phyloP scores from a whole-genome alignment of 2,329 filamentous ascomycete species.

The Cercospora sp. region DNA sequence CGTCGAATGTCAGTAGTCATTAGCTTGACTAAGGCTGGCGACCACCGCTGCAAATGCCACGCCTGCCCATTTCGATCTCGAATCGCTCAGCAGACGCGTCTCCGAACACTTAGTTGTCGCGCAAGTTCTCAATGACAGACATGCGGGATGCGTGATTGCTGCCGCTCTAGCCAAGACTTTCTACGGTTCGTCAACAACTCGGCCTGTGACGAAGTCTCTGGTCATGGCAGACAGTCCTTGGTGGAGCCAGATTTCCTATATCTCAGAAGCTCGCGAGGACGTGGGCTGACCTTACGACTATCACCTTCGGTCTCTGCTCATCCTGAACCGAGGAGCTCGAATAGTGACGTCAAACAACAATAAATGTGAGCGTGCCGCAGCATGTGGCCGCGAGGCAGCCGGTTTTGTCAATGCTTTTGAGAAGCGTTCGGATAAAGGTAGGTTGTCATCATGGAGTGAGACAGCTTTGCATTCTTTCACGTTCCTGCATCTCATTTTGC shows the following conservation, averaged over 20 bases:
- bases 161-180: not conserved
- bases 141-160: not conserved
- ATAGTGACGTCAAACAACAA: conserved; percentile 3
- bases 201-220: not conserved
- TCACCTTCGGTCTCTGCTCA: not conserved
- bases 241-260: not conserved
- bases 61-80: not conserved
- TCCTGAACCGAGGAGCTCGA: not conserved
- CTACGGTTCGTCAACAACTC: not conserved
- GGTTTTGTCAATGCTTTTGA: not conserved
- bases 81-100: not conserved
- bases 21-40: not conserved
- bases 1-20: not conserved
- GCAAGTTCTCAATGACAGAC: not conserved
- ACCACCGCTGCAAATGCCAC: not conserved
- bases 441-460: not conserved
- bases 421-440: not conserved
- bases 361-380: not conserved
- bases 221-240: not conserved
- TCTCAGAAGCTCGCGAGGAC: not conserved
- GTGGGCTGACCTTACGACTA: not conserved
- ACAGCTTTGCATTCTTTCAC: not conserved
- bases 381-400: not conserved
- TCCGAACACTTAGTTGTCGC: not conserved
- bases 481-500: not conserved